Base-by-base conservation (phyloP, 768 basidiomycete species). In the Xerocomus brunneocitrinus region DNA sequence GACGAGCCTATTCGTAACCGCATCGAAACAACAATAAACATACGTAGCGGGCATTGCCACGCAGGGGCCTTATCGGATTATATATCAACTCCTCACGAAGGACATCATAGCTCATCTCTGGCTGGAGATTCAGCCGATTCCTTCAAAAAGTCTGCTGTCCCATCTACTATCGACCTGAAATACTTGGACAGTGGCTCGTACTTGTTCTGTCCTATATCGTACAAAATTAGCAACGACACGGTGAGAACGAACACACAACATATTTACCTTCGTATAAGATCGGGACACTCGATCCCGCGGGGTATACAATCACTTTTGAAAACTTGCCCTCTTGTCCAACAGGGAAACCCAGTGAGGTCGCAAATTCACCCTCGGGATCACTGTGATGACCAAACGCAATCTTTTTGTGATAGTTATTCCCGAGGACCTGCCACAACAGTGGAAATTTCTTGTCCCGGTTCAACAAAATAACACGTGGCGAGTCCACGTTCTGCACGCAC, bases 371-470 rank as follows among this genome's bases (percentile, higher is more conserved):
- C 45, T 85, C 77, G 25, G 81, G 78, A 70, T 90, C 88, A 34
- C 79, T 80, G 61, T 85, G 80, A 28, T 78, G 75, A 2, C 76
- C 85, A 57, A 91, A 82, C 27, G 73, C 75, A 9, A 92, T 73
- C 57, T 81, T 71, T 41, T 80, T 81, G 52, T 75, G 64, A 71
- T 84, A 91, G 58, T 83, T 87, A 64, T 89, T 88, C 24, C 79
- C 81, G 27, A 93, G 78, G 22, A 87, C 83, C 59, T 85, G 81
- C 91, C 90, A 93, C 38, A 92, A 74, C 10, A 92, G 70, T 1
- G 91, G 91, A 42, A 82, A 81, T 61, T 81, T 83, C 60, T 84
- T 86, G 54, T 85, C 85, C 66, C 90, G 84, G 62, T 86, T 88
- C 52, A 89, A 69, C 13, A 90, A 78, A 8, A 93, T 73, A 4